phyloP scores from a whole-genome alignment of 345 rosid species.

The Zanthoxylum bungeanum region DNA sequence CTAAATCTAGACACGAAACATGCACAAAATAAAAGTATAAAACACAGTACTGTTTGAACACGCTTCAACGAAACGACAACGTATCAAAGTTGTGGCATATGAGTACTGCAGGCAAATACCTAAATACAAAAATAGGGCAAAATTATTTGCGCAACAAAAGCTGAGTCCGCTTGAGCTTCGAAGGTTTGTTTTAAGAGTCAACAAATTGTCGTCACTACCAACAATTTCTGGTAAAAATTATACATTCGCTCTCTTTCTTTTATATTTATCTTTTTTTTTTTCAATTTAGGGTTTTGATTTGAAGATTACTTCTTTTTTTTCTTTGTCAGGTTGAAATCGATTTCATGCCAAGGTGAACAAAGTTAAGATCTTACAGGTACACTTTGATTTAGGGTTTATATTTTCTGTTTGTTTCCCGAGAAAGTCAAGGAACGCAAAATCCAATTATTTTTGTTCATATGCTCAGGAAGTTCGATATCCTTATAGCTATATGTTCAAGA shows the following conservation, averaged over 20 bases:
- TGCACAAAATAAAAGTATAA: too few relatives aligned
- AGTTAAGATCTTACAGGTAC: constrained; percentile 6
- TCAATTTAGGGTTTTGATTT: neutral
- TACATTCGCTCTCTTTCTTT: neutral
- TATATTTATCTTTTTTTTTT: neutral
- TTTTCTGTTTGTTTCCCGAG: constrained; percentile 5
- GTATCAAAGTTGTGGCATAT: too few relatives aligned
- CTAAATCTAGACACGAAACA: too few relatives aligned
- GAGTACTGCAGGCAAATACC: too few relatives aligned
- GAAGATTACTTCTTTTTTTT: neutral
- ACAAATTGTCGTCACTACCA: neutral
- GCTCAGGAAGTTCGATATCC: neutral
- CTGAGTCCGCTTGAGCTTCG: too few relatives aligned
- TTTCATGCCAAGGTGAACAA: neutral
- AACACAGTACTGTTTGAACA: too few relatives aligned
- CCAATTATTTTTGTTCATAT: neutral
- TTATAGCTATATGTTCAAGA: too few relatives aligned
- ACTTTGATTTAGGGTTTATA: neutral
- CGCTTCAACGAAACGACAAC: too few relatives aligned
- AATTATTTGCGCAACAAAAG: too few relatives aligned
- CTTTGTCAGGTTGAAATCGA: neutral
- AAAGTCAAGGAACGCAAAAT: neutral
- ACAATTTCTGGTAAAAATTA: neutral
- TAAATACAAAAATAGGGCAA: too few relatives aligned
- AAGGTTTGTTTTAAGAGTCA: neutral